These are phyloP conservation scores for Herpetomonas tarakana DNA, from an alignment of 208 protist genomes.

Conservation along the genomic window DNA sequence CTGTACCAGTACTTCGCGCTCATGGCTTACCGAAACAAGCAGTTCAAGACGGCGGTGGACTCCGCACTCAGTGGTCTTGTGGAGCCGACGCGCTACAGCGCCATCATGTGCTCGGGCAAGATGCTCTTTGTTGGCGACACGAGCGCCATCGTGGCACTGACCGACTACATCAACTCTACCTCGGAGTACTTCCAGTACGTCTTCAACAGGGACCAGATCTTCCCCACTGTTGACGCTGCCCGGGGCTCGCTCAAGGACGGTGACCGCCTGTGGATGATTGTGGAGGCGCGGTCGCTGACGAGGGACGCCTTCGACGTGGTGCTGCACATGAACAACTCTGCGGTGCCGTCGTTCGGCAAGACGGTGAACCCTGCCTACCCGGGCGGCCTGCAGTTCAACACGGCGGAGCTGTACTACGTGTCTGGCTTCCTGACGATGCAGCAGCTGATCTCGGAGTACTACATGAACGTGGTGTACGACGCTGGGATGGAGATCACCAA, in stretches of 20 bases:
- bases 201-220: constrained; percentile 8
- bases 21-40: not conserved
- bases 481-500: constrained; percentile 11
- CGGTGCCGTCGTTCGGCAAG: constrained; percentile 13
- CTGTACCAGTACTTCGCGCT: constrained; percentile 3
- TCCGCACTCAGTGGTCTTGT: not conserved
- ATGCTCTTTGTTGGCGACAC: constrained; percentile 20
- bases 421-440: constrained; percentile 36
- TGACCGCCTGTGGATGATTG: constrained; percentile 16
- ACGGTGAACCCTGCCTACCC: constrained; percentile 7
- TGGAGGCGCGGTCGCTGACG: constrained; percentile 13
- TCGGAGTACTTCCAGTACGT: constrained; percentile 20
- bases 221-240: constrained; percentile 5
- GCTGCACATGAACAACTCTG: constrained; percentile 24
- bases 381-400: constrained; percentile 8
- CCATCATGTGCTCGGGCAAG: constrained; percentile 10
- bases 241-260: not conserved
- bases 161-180: constrained; percentile 15
- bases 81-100: constrained; percentile 1
- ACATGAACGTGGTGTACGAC: constrained; percentile 12
- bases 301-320: constrained; percentile 11
- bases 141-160: no score
- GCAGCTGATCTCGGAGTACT: constrained; percentile 23
- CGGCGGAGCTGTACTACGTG: constrained; percentile 17
- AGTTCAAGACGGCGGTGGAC: not conserved